Evolutionary conservation across 352 stramenopile genomes (phyloP), one percentile per base, ranked within the genome.

Genomic region (Pythium periplocum): DNA sequence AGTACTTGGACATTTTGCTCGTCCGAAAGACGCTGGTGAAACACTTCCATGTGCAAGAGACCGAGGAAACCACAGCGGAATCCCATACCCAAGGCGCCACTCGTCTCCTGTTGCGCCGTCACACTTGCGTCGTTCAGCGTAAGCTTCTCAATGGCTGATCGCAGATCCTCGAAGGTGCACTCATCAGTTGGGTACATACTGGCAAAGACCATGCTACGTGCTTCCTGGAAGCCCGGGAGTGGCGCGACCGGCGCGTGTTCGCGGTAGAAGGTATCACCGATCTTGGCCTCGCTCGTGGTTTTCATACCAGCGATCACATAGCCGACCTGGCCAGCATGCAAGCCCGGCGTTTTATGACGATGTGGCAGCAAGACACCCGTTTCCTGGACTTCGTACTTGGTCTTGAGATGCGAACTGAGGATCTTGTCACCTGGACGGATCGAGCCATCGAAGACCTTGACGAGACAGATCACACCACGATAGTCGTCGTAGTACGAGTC

Each of bases 301-400:
- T 98, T 98, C 71, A 99, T 99, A 35, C 87, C 91, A 6, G 93
- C 93, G 59, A 97, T 97, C 33, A 99, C 71, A 73, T 99, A 99
- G 34, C 97, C 97, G 12, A 99, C 96, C 64, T 99, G 95, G 4
- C 78, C 96, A 53, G 71, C 83, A n/a, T 89, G 76, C 2, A 99
- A 64, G 0, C 73, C 83, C 4, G 74, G 68, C 0, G 83, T 94
- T 54, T 89, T 87, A 51, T 71, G 76, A 1, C 83, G 78, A 46
- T 91, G 70, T 4, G 96, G 96, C 34, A 97, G 66, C 32, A 99
- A 64, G 34, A 99, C 71, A 1, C 96, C 96, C 1, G 97, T 86
- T 69, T 99, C 96, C 71, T 99, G 96, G 4, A 98, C 92, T 26
- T 95, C 93, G 68, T 97, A 98, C 48, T 87, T 94, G 34, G 75